phyloP scores from a whole-genome alignment of 768 basidiomycete species.

The Boletus barrowsii region DNA sequence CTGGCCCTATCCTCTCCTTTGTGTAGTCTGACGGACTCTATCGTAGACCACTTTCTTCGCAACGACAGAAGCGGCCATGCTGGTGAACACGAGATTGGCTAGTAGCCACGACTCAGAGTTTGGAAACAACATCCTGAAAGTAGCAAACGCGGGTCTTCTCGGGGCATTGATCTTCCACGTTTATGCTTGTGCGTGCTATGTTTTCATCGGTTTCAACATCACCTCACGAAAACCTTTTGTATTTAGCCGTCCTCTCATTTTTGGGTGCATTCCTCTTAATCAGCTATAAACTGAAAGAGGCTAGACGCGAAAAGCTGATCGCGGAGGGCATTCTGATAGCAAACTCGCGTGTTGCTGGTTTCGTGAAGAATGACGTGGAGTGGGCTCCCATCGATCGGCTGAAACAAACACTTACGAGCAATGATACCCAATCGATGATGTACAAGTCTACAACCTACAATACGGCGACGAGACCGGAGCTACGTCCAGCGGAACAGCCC shows the following conservation, averaged over 20 bases:
- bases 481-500: conserved; percentile 11
- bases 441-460: not conserved
- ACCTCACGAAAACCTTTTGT: not conserved
- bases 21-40: not conserved
- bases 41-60: conserved; percentile 61
- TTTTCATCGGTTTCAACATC: not conserved
- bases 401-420: not conserved
- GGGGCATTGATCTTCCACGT: conserved; percentile 53
- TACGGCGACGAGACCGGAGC: too few species aligned
- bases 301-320: conserved; percentile 44
- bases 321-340: conserved; percentile 28
- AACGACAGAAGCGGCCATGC: conserved; percentile 51
- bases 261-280: conserved; percentile 57
- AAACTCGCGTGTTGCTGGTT: conserved; percentile 14
- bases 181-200: conserved; percentile 41
- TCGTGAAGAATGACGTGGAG: not conserved
- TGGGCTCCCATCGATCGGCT: not conserved
- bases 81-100: conserved; percentile 41
- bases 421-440: not conserved
- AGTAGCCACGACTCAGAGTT: conserved; percentile 7
- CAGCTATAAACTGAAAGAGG: conserved; percentile 52
- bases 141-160: conserved; percentile 47
- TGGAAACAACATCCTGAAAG: conserved; percentile 16
- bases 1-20: not conserved
- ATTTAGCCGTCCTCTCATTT: conserved; percentile 44